Conservation (phyloP, 208 protist species). For the Novymonas esmeraldas region DNA sequence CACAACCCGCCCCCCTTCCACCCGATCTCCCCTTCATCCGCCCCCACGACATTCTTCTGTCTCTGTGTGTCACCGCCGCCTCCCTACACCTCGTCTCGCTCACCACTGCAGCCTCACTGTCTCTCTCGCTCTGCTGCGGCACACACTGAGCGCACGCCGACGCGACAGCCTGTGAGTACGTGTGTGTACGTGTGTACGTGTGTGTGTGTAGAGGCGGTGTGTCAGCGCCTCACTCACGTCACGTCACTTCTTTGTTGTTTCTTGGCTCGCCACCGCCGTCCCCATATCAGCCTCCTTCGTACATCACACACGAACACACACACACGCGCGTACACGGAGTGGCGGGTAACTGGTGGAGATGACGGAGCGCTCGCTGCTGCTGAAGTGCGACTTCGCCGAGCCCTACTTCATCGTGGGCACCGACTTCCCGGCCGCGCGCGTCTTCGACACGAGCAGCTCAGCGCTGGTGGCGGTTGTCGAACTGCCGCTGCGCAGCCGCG, state of each 20-base stretch:
- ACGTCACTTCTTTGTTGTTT: conserved; percentile 4
- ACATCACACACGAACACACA: background rate
- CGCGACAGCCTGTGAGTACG: too few species aligned
- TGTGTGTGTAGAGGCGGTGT: too few species aligned
- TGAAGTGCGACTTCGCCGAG: conserved; percentile 52
- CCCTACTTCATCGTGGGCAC: conserved; percentile 76
- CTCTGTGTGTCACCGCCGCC: too few species aligned
- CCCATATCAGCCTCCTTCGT: too few species aligned
- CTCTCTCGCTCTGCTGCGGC: background rate
- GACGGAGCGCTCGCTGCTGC: conserved; percentile 75
- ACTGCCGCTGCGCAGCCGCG: conserved; percentile 43
- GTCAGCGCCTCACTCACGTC: background rate
- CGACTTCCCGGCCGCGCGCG: conserved; percentile 76
- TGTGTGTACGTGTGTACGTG: too few species aligned
- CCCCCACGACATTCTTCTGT: too few species aligned
- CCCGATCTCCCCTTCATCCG: background rate
- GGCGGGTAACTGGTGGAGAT: too few species aligned
- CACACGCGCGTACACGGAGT: too few species aligned
- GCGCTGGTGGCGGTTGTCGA: conserved; percentile 55
- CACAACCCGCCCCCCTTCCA: background rate
- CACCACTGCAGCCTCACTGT: too few species aligned
- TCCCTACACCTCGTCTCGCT: too few species aligned
- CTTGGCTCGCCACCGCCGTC: conserved; percentile 7
- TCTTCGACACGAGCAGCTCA: conserved; percentile 76
- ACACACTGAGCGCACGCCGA: too few species aligned